phyloP scores from a whole-genome alignment of 179 eudicot species.

The Drosera spatulata region DNA sequence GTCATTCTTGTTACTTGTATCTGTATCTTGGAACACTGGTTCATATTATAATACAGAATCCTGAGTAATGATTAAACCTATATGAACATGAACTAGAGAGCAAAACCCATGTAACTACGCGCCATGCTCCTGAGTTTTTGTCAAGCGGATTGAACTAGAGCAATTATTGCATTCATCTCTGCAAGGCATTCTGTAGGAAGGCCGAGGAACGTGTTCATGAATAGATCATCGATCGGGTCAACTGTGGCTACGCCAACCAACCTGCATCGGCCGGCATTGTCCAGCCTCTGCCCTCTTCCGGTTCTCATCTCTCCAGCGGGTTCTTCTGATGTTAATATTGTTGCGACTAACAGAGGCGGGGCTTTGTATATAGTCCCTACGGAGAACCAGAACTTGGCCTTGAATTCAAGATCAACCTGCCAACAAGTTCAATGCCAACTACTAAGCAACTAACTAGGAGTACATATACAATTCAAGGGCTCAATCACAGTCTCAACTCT shows the following conservation, averaged over 20 bases:
- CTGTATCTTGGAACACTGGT: too few species aligned
- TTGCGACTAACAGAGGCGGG: slow-evolving; percentile 61
- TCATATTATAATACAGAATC: too few species aligned
- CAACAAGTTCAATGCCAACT: slow-evolving; percentile 29
- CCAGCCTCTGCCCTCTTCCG: slow-evolving; percentile 59
- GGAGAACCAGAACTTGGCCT: slow-evolving; percentile 72
- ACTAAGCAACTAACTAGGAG: background rate
- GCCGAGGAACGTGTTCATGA: slow-evolving; percentile 68
- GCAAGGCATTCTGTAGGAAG: slow-evolving; percentile 96
- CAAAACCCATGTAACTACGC: background rate
- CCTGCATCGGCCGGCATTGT: slow-evolving; percentile 57
- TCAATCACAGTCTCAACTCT: background rate
- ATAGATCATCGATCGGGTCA: slow-evolving; percentile 53
- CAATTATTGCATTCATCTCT: slow-evolving; percentile 43
- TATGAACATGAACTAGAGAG: too few species aligned
- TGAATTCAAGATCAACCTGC: slow-evolving; percentile 77
- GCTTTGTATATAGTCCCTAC: slow-evolving; percentile 71
- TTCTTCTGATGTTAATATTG: slow-evolving; percentile 72
- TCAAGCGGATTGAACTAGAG: slow-evolving; percentile 22
- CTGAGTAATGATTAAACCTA: too few species aligned
- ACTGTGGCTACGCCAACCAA: slow-evolving; percentile 84
- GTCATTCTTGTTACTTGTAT: too few species aligned
- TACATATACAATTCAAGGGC: too few species aligned
- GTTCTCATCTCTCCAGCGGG: slow-evolving; percentile 50
- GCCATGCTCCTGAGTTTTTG: slow-evolving; percentile 30